A percentile compares a stretch with the other conserved stretches of the same genome.
Conservation (phyloP, 2,329 filamentous ascomycete genomes). For the Hypomyces rosellus region DNA sequence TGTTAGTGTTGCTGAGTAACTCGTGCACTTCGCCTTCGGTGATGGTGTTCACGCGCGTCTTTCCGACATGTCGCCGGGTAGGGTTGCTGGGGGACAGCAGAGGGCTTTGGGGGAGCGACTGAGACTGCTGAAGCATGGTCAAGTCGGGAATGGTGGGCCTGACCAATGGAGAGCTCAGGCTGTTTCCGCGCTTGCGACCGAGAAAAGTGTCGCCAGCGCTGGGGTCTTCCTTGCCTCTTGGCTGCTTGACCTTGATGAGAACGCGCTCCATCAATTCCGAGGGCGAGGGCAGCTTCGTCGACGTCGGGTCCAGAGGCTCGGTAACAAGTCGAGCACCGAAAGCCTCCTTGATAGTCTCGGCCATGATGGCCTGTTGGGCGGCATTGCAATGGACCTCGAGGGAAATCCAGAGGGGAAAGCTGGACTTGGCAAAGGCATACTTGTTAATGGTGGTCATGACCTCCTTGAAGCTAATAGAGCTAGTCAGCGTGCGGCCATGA, state of each 20-base stretch:
- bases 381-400: slow-evolving; percentile 90
- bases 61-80: slow-evolving; percentile 42
- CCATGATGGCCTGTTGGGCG: slow-evolving; percentile 81
- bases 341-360: slow-evolving; percentile 76
- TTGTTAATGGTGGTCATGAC: slow-evolving; percentile 90
- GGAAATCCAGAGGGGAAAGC: slow-evolving; percentile 86
- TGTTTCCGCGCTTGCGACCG: slow-evolving; percentile 55
- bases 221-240: slow-evolving; percentile 41
- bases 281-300: slow-evolving; percentile 70
- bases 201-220: slow-evolving; percentile 23
- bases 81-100: slow-evolving; percentile 46
- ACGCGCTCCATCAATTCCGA: slow-evolving; percentile 79
- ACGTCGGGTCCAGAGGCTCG: slow-evolving; percentile 64
- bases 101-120: slow-evolving; percentile 49
- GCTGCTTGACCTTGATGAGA: slow-evolving; percentile 90
- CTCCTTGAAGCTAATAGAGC: slow-evolving; percentile 80
- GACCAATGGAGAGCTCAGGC: slow-evolving; percentile 61
- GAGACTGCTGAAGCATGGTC: slow-evolving; percentile 39
- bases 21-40: slow-evolving; percentile 51
- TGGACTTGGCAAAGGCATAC: slow-evolving; percentile 84
- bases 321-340: slow-evolving; percentile 77
- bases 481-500: slow-evolving; percentile 85
- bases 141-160: slow-evolving; percentile 58
- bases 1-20: slow-evolving; percentile 52
- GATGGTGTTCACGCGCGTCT: slow-evolving; percentile 51